Percentiles rank a stretch among this genome's conserved stretches.
Conservation (phyloP, 352 stramenopile genomes). For the Peronospora destructor region DNA sequence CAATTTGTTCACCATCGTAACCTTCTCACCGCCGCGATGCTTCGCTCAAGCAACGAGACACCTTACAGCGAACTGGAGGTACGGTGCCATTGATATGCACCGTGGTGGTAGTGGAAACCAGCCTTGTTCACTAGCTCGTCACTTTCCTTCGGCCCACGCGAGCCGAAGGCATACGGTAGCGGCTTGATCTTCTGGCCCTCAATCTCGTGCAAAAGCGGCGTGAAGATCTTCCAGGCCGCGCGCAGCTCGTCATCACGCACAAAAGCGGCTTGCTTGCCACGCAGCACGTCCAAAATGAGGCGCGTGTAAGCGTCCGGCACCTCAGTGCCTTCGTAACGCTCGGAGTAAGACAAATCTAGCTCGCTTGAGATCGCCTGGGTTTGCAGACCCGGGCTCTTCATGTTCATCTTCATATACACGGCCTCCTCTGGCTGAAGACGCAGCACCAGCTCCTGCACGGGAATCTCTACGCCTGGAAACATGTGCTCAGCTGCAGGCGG, state of each 20-base stretch:
- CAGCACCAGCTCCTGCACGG: constrained; percentile 95
- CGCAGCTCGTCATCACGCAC: constrained; percentile 95
- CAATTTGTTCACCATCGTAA: not conserved
- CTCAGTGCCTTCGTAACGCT: constrained; percentile 77
- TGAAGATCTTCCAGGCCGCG: constrained; percentile 97
- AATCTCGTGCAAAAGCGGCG: constrained; percentile 94
- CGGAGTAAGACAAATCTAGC: constrained; percentile 93
- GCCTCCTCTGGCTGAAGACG: constrained; percentile 93
- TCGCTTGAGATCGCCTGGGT: constrained; percentile 91
- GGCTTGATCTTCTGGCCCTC: constrained; percentile 88
- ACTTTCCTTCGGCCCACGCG: constrained; percentile 87
- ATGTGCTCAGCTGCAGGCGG: constrained; percentile 85
- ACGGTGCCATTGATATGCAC: constrained; percentile 67
- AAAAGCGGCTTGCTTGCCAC: constrained; percentile 93
- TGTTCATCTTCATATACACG: constrained; percentile 96
- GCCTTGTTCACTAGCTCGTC: constrained; percentile 68
- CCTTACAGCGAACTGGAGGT: constrained; percentile 44
- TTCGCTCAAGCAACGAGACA: constrained; percentile 4
- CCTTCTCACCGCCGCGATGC: not conserved
- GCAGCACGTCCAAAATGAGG: constrained; percentile 95
- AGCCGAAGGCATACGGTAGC: constrained; percentile 90
- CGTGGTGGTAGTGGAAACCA: constrained; percentile 75
- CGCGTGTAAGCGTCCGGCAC: constrained; percentile 97
- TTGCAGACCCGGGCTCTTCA: constrained; percentile 92
- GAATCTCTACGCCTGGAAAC: constrained; percentile 86